phyloP scores from a whole-genome alignment of 2,329 filamentous ascomycete species.

The Neofusicoccum laricinum region DNA sequence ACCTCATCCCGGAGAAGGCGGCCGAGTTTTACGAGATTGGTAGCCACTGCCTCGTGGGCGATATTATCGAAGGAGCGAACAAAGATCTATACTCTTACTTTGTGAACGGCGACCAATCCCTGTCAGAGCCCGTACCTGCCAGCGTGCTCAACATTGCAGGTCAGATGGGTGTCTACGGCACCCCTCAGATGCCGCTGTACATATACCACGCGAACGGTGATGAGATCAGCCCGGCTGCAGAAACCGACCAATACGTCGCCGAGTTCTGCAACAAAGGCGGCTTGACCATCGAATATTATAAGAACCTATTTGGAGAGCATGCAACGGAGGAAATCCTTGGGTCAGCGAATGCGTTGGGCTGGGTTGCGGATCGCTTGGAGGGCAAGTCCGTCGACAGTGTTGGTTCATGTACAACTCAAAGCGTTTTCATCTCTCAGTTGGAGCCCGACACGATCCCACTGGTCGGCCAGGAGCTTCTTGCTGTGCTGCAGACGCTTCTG shows the following conservation, averaged over 20 bases:
- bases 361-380: conserved; percentile 19
- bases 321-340: conserved; percentile 21
- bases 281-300: conserved; percentile 25
- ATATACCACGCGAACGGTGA: conserved; percentile 32
- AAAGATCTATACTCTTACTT: conserved; percentile 22
- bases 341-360: conserved; percentile 17
- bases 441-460: not conserved
- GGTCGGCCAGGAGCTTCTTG: not conserved
- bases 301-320: conserved; percentile 28
- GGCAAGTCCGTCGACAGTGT: not conserved
- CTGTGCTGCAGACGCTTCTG: not conserved
- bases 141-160: conserved; percentile 10
- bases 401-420: not conserved
- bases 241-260: conserved; percentile 27
- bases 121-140: conserved; percentile 11
- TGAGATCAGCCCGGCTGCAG: conserved; percentile 27
- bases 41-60: conserved; percentile 5
- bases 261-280: conserved; percentile 23
- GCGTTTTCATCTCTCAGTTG: not conserved
- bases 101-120: conserved; percentile 13
- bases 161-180: conserved; percentile 21
- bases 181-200: conserved; percentile 26
- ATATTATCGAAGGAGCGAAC: conserved; percentile 12
- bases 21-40: conserved; percentile 17
- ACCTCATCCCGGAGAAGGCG: conserved; percentile 9